Evolutionary conservation across 176 grass and related monocot species (phyloP).

Genomic region (Canna indica): DNA sequence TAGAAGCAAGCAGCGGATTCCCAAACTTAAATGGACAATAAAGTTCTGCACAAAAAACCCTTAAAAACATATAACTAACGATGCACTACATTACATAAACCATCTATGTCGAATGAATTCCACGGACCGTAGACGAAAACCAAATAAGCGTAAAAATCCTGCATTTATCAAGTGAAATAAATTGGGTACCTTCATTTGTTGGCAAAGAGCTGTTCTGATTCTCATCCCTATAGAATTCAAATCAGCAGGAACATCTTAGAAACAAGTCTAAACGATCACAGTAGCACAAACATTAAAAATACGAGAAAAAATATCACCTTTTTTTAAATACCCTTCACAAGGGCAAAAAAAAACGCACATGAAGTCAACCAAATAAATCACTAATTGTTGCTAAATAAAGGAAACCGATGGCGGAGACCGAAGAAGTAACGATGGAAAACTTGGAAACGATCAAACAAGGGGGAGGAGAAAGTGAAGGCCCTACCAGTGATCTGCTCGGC

Average conservation of each 20-base stretch:
- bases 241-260: neutral
- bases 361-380: neutral
- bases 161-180: conserved; percentile 1
- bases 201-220: conserved; percentile 51
- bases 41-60: too few relatives aligned
- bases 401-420: neutral
- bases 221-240: conserved; percentile 45
- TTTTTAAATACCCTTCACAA: too few relatives aligned
- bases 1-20: too few relatives aligned
- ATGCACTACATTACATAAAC: too few relatives aligned
- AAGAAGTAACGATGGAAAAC: conserved; percentile 8
- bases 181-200: conserved; percentile 50
- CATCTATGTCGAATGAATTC: too few relatives aligned
- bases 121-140: too few relatives aligned
- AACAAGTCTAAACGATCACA: neutral
- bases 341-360: too few relatives aligned
- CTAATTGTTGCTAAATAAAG: neutral
- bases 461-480: neutral
- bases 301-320: neutral
- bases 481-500: conserved; percentile 5
- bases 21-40: too few relatives aligned
- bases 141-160: too few relatives aligned
- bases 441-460: neutral
- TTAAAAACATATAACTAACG: too few relatives aligned
- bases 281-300: neutral